A percentile compares a stretch with the other conserved stretches of the same genome.
Conservation (phyloP, 768 basidiomycete species). For the Mycena chlorophos region DNA sequence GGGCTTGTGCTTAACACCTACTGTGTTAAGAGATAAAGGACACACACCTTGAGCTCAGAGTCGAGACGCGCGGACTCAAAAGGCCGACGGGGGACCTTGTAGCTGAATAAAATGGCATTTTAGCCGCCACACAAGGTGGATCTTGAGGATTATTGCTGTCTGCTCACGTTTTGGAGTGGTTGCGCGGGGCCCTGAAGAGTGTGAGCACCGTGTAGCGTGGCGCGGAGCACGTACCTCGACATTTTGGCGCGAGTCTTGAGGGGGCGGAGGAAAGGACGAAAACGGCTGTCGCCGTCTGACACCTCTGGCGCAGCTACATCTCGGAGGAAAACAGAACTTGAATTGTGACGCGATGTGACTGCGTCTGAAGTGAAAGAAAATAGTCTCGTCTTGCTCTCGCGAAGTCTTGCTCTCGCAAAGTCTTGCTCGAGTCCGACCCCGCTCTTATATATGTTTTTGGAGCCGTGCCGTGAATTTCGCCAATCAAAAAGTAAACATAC, state of each 20-base stretch:
- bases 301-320: too few species aligned
- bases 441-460: too few species aligned
- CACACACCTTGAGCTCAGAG: conserved; percentile 91
- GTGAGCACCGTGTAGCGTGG: conserved; percentile 34
- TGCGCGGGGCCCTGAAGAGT: conserved; percentile 76
- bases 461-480: too few species aligned
- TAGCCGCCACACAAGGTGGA: conserved; percentile 71
- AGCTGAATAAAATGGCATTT: conserved; percentile 65
- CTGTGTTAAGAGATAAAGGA: not conserved
- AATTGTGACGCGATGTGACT: too few species aligned
- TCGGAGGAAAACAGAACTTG: too few species aligned
- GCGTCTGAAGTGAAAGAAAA: too few species aligned
- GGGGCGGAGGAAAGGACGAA: conserved; percentile 67
- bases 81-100: conserved; percentile 98
- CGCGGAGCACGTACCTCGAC: conserved; percentile 64
- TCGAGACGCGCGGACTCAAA: conserved; percentile 98
- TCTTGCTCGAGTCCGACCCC: too few species aligned
- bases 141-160: conserved; percentile 51
- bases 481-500: too few species aligned
- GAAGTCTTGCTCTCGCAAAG: too few species aligned
- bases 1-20: conserved; percentile 76
- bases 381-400: too few species aligned
- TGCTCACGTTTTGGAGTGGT: conserved; percentile 91
- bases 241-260: conserved; percentile 59
- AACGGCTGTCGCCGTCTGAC: too few species aligned